Conservation (phyloP, 495 filamentous ascomycete genomes). For the Chaetomium cochliodes region DNA sequence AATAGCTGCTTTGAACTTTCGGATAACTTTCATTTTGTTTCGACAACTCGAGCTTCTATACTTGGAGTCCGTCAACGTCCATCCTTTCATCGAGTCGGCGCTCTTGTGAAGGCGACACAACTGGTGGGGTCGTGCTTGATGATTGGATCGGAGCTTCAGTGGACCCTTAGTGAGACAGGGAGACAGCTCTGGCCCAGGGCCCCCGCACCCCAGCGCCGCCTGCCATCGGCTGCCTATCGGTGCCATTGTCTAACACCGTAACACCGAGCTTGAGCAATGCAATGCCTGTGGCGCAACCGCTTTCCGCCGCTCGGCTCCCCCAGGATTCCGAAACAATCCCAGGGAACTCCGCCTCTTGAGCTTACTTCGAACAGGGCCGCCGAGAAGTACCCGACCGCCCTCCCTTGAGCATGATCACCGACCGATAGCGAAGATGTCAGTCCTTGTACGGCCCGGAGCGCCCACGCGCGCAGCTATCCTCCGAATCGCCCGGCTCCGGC, state of each 20-base stretch:
- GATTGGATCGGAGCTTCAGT: constrained; percentile 14
- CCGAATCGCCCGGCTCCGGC: constrained; percentile 21
- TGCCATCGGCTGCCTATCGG: background rate
- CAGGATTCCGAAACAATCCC: constrained; percentile 9
- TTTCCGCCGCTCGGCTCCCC: background rate
- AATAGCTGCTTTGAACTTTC: too few relatives aligned
- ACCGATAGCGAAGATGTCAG: constrained; percentile 34
- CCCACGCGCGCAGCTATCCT: constrained; percentile 15
- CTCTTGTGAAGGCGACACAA: background rate
- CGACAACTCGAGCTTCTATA: too few relatives aligned
- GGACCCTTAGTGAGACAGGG: background rate
- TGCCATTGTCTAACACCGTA: background rate
- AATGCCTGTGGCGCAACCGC: constrained; percentile 9
- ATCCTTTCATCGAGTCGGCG: background rate
- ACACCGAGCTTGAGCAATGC: background rate
- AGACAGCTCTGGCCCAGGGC: background rate
- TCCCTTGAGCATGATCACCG: constrained; percentile 20
- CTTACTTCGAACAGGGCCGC: background rate
- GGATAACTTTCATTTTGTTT: too few relatives aligned
- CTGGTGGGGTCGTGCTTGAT: background rate
- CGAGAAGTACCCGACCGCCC: background rate
- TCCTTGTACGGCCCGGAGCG: constrained; percentile 36
- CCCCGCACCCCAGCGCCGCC: background rate
- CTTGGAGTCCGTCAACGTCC: too few relatives aligned
- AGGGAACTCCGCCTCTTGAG: constrained; percentile 10